Base-by-base conservation (phyloP, 1,284 basidiomycete genomes). In the Singerocomus inundabilis region DNA sequence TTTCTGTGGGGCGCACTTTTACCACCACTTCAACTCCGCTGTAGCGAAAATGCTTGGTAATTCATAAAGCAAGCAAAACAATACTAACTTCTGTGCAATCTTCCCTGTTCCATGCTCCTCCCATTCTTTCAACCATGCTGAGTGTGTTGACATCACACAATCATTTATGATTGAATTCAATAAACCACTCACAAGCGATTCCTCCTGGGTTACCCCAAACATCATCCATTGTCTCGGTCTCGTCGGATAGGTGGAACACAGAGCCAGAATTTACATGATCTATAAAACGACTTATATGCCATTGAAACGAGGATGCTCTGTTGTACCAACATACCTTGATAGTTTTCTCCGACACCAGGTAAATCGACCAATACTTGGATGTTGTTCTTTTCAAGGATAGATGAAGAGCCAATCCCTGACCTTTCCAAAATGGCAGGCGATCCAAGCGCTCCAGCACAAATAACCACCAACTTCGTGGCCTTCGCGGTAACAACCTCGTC, bases 81-180 rank as follows among this genome's bases (percentile, higher is more conserved):
- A 18, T 15, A 5, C 48, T 69, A 38, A 82, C 81, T 79, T 82
- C 56, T 74, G 66, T 0, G 78, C 72, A 57, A 82, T 70, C 31
- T 77, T 51, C 7, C 80, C 79, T 28, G 70, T 70, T 4, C 78
- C 78, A 6, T 69, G 63, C 24, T 67, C 59, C 5, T 64, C 49
- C 76, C 80, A 84, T 51, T 75, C 62, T 5, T 67, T 58, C 2
- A 67, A 58, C 57, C 68, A 66, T 26, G 64, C 79, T 81, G 38
- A n/a, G 7, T 1, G 4, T 6, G 25, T n/a, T n/a, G n/a, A n/a
- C n/a, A n/a, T n/a, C 48, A 4, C 11, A 18, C 4, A 21, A 12
- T 28, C 25, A n/a, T n/a, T n/a, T 16, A 25, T n/a, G 16, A 31
- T 58, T 6, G n/a, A n/a, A n/a, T n/a, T n/a, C n/a, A n/a, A n/a